These are phyloP conservation scores for Clarkia xantiana DNA, from an alignment of 345 rosid species.

Conservation along the genomic window DNA sequence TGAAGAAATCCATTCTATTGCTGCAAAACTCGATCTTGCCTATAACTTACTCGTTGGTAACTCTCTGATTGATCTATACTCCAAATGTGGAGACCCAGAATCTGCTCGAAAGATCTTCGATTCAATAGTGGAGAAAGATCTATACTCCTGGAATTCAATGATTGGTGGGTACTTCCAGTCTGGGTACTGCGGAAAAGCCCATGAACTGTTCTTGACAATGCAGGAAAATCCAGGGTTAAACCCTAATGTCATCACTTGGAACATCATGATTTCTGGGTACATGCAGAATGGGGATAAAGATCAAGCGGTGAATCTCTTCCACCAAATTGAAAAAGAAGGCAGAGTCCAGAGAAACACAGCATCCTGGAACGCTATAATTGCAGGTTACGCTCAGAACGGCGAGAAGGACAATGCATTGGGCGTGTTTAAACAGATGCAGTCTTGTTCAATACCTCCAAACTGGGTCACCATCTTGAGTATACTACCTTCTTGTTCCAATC, in stretches of 20 bases:
- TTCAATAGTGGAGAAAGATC: constrained; percentile 37
- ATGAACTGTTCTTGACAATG: constrained; percentile 52
- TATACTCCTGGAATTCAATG: constrained; percentile 73
- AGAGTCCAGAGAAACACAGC: constrained; percentile 48
- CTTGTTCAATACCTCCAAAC: constrained; percentile 31
- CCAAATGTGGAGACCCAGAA: constrained; percentile 58
- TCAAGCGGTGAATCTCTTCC: constrained; percentile 63
- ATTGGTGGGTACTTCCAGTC: constrained; percentile 72
- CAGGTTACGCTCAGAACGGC: constrained; percentile 63
- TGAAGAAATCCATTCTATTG: constrained; percentile 46
- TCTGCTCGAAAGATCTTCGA: constrained; percentile 54
- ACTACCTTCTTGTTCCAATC: constrained; percentile 62
- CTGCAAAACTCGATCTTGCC: constrained; percentile 38
- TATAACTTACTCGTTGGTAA: constrained; percentile 54
- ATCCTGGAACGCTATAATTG: constrained; percentile 72
- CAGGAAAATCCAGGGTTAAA: constrained; percentile 28
- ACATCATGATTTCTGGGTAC: constrained; percentile 74
- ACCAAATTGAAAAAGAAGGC: constrained; percentile 56
- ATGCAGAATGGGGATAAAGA: constrained; percentile 66
- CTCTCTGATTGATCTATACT: constrained; percentile 74
- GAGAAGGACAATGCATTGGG: constrained; percentile 47
- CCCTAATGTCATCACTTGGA: constrained; percentile 82
- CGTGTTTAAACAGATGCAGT: constrained; percentile 60
- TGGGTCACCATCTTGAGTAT: constrained; percentile 65
- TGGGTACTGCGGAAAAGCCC: constrained; percentile 65